phyloP scores from a whole-genome alignment of 2,329 filamentous ascomycete species.

The Emydomyces testavorans region DNA sequence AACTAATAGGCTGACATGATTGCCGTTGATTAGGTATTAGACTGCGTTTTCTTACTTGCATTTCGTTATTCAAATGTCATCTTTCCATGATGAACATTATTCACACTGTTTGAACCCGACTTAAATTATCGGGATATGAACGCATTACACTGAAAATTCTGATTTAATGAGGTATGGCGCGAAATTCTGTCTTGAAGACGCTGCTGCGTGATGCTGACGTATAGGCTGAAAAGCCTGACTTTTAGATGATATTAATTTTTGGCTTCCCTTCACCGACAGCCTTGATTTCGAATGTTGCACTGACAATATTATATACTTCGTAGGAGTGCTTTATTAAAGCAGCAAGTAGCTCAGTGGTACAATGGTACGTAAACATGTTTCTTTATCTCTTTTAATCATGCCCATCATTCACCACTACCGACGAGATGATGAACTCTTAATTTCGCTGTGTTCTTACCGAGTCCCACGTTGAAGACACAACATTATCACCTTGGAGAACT shows the following conservation, averaged over 20 bases:
- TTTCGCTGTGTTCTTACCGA: constrained; percentile 56
- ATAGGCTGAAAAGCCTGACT: constrained; percentile 28
- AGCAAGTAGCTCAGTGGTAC: background rate
- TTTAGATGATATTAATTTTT: constrained; percentile 31
- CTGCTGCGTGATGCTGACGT: constrained; percentile 26
- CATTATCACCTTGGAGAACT: constrained; percentile 56
- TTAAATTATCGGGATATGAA: constrained; percentile 46
- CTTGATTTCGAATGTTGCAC: background rate
- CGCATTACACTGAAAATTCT: constrained; percentile 54
- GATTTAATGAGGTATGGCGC: constrained; percentile 54
- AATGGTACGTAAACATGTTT: constrained; percentile 11
- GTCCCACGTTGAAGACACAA: constrained; percentile 47
- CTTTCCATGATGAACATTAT: constrained; percentile 54
- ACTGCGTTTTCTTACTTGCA: constrained; percentile 12
- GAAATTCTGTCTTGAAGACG: constrained; percentile 9
- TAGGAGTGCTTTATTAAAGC: background rate
- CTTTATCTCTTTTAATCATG: constrained; percentile 11
- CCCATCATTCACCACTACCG: background rate
- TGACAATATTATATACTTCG: background rate
- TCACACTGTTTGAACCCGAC: constrained; percentile 57
- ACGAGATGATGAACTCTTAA: constrained; percentile 45
- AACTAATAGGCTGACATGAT: constrained; percentile 21
- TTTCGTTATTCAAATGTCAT: constrained; percentile 24
- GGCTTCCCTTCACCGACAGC: background rate
- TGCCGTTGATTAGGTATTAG: constrained; percentile 10